Percentiles rank a stretch among this genome's conserved stretches.
These are phyloP conservation scores for Candida ovalis DNA, from an alignment of 805 yeast genomes.

Conservation along the genomic window DNA sequence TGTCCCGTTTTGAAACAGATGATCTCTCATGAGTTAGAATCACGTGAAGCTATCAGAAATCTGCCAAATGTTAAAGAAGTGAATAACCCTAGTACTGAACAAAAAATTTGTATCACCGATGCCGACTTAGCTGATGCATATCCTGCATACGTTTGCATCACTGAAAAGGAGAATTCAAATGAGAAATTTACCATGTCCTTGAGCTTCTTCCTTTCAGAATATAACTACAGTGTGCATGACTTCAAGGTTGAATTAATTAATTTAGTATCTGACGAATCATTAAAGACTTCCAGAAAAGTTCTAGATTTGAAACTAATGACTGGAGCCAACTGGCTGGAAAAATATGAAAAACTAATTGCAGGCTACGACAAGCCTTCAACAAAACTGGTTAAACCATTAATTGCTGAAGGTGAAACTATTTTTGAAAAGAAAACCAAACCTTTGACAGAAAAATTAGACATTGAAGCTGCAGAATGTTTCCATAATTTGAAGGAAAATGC, in stretches of 20 bases:
- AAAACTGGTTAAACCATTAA: constrained; percentile 39
- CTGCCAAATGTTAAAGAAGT: constrained; percentile 33
- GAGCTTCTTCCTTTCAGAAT: constrained; percentile 29
- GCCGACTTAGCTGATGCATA: constrained; percentile 45
- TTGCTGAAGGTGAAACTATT: constrained; percentile 54
- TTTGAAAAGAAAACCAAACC: constrained; percentile 14
- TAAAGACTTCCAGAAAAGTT: constrained; percentile 35
- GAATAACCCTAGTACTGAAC: constrained; percentile 3
- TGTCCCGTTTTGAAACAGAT: constrained; percentile 32
- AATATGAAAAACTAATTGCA: constrained; percentile 38
- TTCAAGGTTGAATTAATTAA: constrained; percentile 41
- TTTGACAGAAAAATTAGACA: constrained; percentile 2
- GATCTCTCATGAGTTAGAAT: constrained; percentile 39
- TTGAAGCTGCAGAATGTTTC: constrained; percentile 18
- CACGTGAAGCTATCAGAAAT: constrained; percentile 37
- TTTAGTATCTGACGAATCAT: constrained; percentile 49
- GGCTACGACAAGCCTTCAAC: constrained; percentile 44
- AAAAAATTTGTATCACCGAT: constrained; percentile 47
- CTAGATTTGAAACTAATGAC: constrained; percentile 41
- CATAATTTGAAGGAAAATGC: constrained; percentile 38
- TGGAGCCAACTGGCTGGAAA: constrained; percentile 48
- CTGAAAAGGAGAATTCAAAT: constrained; percentile 24
- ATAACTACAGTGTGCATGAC: constrained; percentile 11
- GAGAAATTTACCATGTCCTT: constrained; percentile 32
- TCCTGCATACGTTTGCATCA: constrained; percentile 47